These are phyloP conservation scores for Colletotrichum tofieldiae DNA, from an alignment of 2,329 filamentous ascomycete genomes.

Conservation along the genomic window DNA sequence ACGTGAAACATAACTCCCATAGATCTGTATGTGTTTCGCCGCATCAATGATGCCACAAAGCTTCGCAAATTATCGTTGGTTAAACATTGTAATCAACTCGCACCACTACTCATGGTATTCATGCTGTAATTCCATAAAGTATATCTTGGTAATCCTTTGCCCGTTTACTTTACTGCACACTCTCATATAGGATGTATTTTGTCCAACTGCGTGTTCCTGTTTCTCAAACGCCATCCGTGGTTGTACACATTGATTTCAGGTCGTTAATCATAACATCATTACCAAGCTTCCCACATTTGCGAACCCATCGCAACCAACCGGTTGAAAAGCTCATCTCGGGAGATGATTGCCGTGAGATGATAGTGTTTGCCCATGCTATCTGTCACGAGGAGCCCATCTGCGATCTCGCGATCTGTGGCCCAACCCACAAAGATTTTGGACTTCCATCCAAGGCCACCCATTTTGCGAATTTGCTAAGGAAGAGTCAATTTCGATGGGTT, in stretches of 20 bases:
- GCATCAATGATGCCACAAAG: too few relatives aligned
- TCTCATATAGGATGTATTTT: too few relatives aligned
- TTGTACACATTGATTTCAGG: neutral
- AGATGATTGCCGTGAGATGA: slow-evolving; percentile 79
- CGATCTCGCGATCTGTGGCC: slow-evolving; percentile 81
- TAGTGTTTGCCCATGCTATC: slow-evolving; percentile 70
- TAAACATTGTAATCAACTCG: too few relatives aligned
- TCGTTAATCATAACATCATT: neutral
- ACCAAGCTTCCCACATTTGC: slow-evolving; percentile 90
- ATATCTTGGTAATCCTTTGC: neutral
- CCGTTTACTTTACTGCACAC: neutral
- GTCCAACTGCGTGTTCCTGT: neutral
- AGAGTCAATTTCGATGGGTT: neutral
- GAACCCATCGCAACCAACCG: slow-evolving; percentile 81
- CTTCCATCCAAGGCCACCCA: slow-evolving; percentile 89
- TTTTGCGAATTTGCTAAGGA: slow-evolving; percentile 77
- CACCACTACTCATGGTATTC: too few relatives aligned
- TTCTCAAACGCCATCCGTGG: neutral
- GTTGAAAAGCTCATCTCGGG: slow-evolving; percentile 87
- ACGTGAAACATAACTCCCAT: neutral
- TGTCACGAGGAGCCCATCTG: slow-evolving; percentile 80
- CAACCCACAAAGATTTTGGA: slow-evolving; percentile 86
- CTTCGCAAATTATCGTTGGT: too few relatives aligned
- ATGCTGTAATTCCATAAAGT: neutral
- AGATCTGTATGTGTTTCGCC: too few relatives aligned